Conservation (phyloP, 169 alveolate genomes). For the Eimeria mitis region DNA sequence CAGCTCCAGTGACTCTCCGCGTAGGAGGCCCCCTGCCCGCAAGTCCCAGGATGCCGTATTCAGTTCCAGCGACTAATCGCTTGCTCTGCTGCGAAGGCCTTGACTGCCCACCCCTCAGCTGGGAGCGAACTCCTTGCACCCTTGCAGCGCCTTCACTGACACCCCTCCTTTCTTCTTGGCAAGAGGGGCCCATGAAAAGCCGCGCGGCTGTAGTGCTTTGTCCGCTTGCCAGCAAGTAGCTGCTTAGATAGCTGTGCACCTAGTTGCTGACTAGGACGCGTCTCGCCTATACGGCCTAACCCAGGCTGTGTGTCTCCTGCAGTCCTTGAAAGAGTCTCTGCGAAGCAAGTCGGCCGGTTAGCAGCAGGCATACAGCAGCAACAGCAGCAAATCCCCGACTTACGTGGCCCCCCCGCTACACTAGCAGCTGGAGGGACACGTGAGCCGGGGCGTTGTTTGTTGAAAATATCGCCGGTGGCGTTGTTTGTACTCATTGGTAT, state of each 20-base stretch:
- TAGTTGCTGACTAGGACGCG: background rate
- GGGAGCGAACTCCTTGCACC: background rate
- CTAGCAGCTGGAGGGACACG: background rate
- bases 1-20: constrained; percentile 47
- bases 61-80: constrained; percentile 32
- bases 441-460: background rate
- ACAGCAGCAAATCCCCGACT: background rate
- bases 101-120: background rate
- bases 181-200: background rate
- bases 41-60: background rate
- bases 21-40: background rate
- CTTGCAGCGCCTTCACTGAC: background rate
- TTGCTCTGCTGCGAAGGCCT: background rate
- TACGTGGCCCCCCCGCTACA: too few species aligned
- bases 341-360: background rate
- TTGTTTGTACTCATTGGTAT: background rate
- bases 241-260: background rate
- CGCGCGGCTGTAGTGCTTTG: background rate
- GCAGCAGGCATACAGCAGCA: constrained; percentile 1
- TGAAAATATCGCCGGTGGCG: background rate
- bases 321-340: background rate
- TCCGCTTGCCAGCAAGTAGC: background rate
- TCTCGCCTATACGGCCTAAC: background rate
- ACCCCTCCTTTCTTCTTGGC: background rate
- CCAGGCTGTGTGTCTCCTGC: background rate